These are phyloP conservation scores for Taxillus chinensis DNA, from an alignment of 164 flowering plant species.

Conservation along the genomic window DNA sequence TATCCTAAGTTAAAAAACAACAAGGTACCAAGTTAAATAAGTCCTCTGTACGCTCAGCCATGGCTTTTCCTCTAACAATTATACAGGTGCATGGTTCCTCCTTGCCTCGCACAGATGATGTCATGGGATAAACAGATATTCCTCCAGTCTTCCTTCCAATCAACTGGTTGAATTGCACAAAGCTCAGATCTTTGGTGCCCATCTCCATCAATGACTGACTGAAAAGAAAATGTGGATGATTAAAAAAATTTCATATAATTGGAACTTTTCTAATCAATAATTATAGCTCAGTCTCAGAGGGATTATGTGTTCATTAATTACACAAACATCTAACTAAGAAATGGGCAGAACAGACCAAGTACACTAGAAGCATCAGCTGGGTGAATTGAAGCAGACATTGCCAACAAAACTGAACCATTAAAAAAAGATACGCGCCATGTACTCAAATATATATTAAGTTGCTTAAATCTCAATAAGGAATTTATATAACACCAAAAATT, in stretches of 20 bases:
- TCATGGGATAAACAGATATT: constrained; percentile 85
- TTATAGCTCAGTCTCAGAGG: too few relatives aligned
- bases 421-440: too few relatives aligned
- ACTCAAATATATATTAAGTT: too few relatives aligned
- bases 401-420: too few relatives aligned
- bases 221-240: constrained; percentile 15
- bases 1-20: background rate
- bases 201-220: constrained; percentile 97
- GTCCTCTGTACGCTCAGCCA: constrained; percentile 84
- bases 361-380: too few relatives aligned
- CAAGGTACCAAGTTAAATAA: constrained; percentile 76
- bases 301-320: too few relatives aligned
- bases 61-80: constrained; percentile 91
- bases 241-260: background rate
- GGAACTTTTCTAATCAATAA: too few relatives aligned
- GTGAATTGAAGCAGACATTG: too few relatives aligned
- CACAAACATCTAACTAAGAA: too few relatives aligned
- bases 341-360: too few relatives aligned
- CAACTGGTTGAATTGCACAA: constrained; percentile 91
- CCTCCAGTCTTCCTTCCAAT: constrained; percentile 99
- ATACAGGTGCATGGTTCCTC: constrained; percentile 67
- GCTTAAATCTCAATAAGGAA: too few relatives aligned
- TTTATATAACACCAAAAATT: too few relatives aligned
- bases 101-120: constrained; percentile 72
- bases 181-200: constrained; percentile 93